Evolutionary conservation across 2,329 filamentous ascomycete genomes (phyloP).

Genomic region (Aspergillus proliferans): DNA sequence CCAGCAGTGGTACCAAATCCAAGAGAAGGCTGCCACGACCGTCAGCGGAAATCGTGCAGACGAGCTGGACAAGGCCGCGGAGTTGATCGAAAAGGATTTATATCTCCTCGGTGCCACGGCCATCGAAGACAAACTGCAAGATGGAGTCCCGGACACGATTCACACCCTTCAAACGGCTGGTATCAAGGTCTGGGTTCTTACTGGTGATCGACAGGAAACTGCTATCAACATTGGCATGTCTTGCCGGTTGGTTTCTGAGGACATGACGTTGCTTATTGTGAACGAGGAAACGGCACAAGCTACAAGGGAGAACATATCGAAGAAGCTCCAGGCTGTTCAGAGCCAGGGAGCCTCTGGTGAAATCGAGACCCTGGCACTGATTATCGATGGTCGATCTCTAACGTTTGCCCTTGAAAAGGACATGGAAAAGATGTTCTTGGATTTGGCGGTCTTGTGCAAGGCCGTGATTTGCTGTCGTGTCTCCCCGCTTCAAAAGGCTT

Average conservation of each 20-base stretch:
- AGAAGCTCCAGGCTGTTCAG: constrained; percentile 86
- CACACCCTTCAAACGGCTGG: constrained; percentile 93
- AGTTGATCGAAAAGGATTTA: constrained; percentile 89
- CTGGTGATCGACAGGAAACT: constrained; percentile 94
- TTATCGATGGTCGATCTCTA: constrained; percentile 94
- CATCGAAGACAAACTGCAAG: constrained; percentile 93
- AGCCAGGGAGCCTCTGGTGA: constrained; percentile 62
- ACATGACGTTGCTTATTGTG: constrained; percentile 95
- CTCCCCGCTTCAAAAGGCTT: constrained; percentile 89
- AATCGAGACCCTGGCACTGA: constrained; percentile 77
- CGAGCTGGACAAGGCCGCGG: constrained; percentile 92
- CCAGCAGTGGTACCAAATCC: constrained; percentile 78
- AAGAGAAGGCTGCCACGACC: constrained; percentile 80
- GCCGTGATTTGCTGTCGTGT: constrained; percentile 98
- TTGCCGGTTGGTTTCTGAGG: constrained; percentile 95
- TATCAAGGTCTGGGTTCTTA: constrained; percentile 98
- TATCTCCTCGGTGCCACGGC: constrained; percentile 89
- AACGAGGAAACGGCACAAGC: constrained; percentile 78
- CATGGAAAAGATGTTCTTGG: constrained; percentile 85
- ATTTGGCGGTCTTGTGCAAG: constrained; percentile 92
- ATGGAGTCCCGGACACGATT: constrained; percentile 96
- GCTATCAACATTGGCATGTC: constrained; percentile 99
- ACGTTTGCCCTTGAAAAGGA: constrained; percentile 91
- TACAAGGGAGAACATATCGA: constrained; percentile 82
- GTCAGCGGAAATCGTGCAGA: constrained; percentile 88